phyloP scores from a whole-genome alignment of 1,284 basidiomycete species.

The Pyrrhoderma noxium region DNA sequence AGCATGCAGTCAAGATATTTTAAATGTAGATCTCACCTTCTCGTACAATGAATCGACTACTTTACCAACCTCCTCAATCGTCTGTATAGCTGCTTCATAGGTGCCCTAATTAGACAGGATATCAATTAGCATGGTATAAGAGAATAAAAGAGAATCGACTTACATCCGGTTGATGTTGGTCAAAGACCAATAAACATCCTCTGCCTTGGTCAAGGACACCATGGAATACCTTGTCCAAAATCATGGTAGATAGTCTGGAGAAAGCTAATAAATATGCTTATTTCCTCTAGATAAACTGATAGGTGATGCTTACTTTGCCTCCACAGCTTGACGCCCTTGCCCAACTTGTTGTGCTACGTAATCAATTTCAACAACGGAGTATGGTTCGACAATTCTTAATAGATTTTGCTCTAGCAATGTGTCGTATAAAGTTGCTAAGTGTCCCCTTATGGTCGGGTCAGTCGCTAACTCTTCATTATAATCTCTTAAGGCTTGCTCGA shows the following conservation, averaged over 20 bases:
- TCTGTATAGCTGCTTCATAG: slow-evolving; percentile 83
- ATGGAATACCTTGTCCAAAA: slow-evolving; percentile 90
- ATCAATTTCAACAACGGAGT: slow-evolving; percentile 85
- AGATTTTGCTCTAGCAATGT: slow-evolving; percentile 94
- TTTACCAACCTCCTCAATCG: slow-evolving; percentile 83
- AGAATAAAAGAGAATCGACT: slow-evolving; percentile 26
- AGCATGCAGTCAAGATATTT: slow-evolving; percentile 2
- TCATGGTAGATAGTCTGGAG: slow-evolving; percentile 90
- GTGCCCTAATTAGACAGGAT: slow-evolving; percentile 33
- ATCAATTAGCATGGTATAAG: not conserved
- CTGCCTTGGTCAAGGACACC: slow-evolving; percentile 94
- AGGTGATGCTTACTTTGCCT: slow-evolving; percentile 71
- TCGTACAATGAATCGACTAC: slow-evolving; percentile 90
- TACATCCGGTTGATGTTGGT: slow-evolving; percentile 79
- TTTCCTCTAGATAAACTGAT: not conserved
- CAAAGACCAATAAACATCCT: slow-evolving; percentile 87
- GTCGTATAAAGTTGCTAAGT: slow-evolving; percentile 90
- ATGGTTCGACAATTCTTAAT: slow-evolving; percentile 91
- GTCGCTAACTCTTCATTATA: slow-evolving; percentile 92
- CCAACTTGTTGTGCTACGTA: slow-evolving; percentile 87
- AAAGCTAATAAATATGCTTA: slow-evolving; percentile 14
- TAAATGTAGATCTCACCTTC: slow-evolving; percentile 47
- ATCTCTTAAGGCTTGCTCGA: slow-evolving; percentile 82
- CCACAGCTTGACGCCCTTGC: slow-evolving; percentile 87
- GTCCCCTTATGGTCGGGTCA: slow-evolving; percentile 90